These are phyloP conservation scores for Apostasia shenzhenica DNA, from an alignment of 106 monocot species.

Conservation along the genomic window DNA sequence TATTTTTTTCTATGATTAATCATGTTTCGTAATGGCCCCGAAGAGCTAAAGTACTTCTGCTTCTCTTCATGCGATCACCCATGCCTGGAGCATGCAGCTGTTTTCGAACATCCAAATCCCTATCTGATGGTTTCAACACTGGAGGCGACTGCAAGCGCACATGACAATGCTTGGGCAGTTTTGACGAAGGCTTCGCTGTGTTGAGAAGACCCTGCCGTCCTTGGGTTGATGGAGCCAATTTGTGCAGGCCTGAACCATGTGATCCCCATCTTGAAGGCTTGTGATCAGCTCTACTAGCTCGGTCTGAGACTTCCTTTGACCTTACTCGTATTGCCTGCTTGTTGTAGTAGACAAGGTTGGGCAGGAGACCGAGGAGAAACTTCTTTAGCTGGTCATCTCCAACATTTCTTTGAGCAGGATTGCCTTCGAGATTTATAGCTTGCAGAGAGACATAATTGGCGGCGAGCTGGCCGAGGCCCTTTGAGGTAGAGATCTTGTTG, in stretches of 20 bases:
- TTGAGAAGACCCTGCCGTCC: slow-evolving; percentile 7
- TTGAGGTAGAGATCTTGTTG: slow-evolving; percentile 73
- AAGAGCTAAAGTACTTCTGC: not conserved
- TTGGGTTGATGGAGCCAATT: slow-evolving; percentile 6
- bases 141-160: slow-evolving; percentile 2
- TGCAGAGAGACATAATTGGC: slow-evolving; percentile 74
- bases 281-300: slow-evolving; percentile 3
- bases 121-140: slow-evolving; percentile 4
- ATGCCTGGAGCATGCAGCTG: not conserved
- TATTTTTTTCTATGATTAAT: not conserved
- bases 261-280: slow-evolving; percentile 18
- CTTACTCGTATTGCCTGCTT: slow-evolving; percentile 2
- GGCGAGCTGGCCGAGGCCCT: slow-evolving; percentile 77
- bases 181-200: slow-evolving; percentile 3
- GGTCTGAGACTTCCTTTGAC: slow-evolving; percentile 5
- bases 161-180: slow-evolving; percentile 15
- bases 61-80: not conserved
- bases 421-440: slow-evolving; percentile 64
- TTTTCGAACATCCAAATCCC: not conserved
- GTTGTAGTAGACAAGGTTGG: slow-evolving; percentile 63
- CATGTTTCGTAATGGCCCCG: not conserved
- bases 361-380: slow-evolving; percentile 54
- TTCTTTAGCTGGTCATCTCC: slow-evolving; percentile 83
- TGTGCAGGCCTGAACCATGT: slow-evolving; percentile 7
- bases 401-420: slow-evolving; percentile 70